Evolutionary conservation across 2,329 filamentous ascomycete genomes (phyloP), one percentile per base, ranked within the genome.

Genomic region (Pyrenochaeta sp.): DNA sequence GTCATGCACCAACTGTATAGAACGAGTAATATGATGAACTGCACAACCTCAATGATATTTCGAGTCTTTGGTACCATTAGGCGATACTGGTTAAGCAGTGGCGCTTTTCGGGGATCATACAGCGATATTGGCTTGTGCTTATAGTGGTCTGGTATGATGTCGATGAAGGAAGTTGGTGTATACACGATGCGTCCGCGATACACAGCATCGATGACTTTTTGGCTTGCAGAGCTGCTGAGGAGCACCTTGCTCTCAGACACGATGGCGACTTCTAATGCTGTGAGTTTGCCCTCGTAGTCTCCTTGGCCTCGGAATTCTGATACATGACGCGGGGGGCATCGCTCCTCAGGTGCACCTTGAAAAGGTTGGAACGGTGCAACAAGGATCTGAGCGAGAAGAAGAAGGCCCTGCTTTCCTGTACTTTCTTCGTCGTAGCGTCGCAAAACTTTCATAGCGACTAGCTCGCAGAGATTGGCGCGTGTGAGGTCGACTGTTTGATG

Each of bases 351-450:
- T 0, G 90, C 90, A 61, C 91, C 91, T 75, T 95, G 91, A 65
- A 95, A 95, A 1, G 91, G 91, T 66, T 92, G 89, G 66, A 96
- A 95, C 12, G 90, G 90, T 14, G 90, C 90, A 12, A 96, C 89
- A 17, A 95, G 83, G 29, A 95, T 89, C 63, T 93, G 90, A 5
- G 91, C 87, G 5, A 95, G 81, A 18, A 91, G 79, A 4, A 95
- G 79, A 11, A 95, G 81, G 1, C 90, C 90, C 21, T 87, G 82
- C 0, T 86, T 81, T 4, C 89, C 90, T 12, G 87, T 84, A 53
- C 90, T 87, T 63, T 92, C 88, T 76, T 95, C 91, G 63, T 90
- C 88, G 66, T 91, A 92, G 46, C 90, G 87, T 31, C 91, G 83
- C 48, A 95, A 78, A 40, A 96, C 88, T 54, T 91, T 87, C 52